Percentiles rank a stretch among this genome's conserved stretches.
phyloP scores from a whole-genome alignment of 2,329 filamentous ascomycete species.

The Alternaria panax region DNA sequence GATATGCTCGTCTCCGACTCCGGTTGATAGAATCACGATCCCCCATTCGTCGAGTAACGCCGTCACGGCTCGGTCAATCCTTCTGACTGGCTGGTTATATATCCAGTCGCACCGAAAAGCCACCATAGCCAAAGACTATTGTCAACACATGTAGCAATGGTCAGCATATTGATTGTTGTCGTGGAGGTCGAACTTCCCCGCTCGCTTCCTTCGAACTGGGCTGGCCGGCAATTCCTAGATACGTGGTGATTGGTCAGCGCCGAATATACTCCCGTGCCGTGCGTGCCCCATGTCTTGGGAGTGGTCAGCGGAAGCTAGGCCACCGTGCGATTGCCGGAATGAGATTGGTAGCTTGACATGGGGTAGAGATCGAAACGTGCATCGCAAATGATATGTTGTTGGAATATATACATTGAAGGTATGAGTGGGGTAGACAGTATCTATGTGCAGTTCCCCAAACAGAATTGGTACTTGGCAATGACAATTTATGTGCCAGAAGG shows the following conservation, averaged over 20 bases:
- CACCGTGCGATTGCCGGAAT: neutral
- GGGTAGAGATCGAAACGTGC: neutral
- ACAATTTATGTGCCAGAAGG: neutral
- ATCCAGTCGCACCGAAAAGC: neutral
- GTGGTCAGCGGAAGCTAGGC: neutral
- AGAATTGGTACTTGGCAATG: neutral
- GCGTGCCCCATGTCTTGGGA: neutral
- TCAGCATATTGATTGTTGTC: neutral
- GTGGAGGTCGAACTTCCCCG: conserved; percentile 3
- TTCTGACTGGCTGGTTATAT: conserved; percentile 1
- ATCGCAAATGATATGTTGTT: neutral
- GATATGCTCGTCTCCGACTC: neutral
- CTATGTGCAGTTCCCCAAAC: neutral
- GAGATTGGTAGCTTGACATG: neutral
- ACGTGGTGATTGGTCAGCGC: neutral
- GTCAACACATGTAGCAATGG: neutral
- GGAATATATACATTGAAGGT: neutral
- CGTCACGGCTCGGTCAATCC: neutral
- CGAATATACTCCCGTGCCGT: neutral
- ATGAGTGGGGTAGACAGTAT: neutral
- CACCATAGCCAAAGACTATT: neutral
- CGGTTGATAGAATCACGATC: neutral
- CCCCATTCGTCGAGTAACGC: neutral
- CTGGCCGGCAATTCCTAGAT: neutral
- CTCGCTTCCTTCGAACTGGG: neutral